phyloP scores from a whole-genome alignment of 1,139 yeast genomes.

The Yamadazyma friedrichii region DNA sequence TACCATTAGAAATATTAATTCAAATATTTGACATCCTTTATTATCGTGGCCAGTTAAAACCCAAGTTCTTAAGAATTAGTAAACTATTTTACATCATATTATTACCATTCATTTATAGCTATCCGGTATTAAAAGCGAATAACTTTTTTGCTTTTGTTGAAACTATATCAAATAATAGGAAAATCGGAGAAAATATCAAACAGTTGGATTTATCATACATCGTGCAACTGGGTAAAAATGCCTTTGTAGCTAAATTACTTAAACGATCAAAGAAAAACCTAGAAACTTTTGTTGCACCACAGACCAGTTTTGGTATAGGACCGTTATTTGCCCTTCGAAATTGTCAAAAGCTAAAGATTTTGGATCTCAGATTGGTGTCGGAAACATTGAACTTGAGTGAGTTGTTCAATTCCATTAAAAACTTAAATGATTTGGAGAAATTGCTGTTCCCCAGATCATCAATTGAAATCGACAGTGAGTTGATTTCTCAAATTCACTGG shows the following conservation, averaged over 20 bases:
- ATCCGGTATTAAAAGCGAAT: conserved; percentile 61
- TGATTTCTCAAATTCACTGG: conserved; percentile 60
- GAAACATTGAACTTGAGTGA: conserved; percentile 85
- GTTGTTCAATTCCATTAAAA: conserved; percentile 69
- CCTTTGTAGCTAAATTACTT: conserved; percentile 77
- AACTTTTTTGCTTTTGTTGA: conserved; percentile 77
- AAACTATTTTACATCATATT: conserved; percentile 59
- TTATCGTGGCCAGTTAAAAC: conserved; percentile 34
- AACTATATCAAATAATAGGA: conserved; percentile 49
- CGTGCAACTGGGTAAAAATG: conserved; percentile 90
- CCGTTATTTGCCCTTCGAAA: conserved; percentile 77
- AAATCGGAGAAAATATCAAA: conserved; percentile 44
- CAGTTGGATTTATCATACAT: conserved; percentile 72
- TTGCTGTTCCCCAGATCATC: conserved; percentile 89
- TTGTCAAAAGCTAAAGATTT: conserved; percentile 59
- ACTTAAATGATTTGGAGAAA: conserved; percentile 61
- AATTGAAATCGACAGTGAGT: conserved; percentile 59
- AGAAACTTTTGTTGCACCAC: conserved; percentile 81
- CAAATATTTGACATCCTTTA: conserved; percentile 47
- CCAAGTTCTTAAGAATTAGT: conserved; percentile 59
- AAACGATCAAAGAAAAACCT: conserved; percentile 69
- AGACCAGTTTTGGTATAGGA: conserved; percentile 89
- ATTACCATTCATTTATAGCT: conserved; percentile 59
- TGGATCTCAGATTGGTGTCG: conserved; percentile 86
- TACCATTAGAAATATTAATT: conserved; percentile 63